Evolutionary conservation across 768 basidiomycete genomes (phyloP).

Genomic region (Psilocybe tampanensis): DNA sequence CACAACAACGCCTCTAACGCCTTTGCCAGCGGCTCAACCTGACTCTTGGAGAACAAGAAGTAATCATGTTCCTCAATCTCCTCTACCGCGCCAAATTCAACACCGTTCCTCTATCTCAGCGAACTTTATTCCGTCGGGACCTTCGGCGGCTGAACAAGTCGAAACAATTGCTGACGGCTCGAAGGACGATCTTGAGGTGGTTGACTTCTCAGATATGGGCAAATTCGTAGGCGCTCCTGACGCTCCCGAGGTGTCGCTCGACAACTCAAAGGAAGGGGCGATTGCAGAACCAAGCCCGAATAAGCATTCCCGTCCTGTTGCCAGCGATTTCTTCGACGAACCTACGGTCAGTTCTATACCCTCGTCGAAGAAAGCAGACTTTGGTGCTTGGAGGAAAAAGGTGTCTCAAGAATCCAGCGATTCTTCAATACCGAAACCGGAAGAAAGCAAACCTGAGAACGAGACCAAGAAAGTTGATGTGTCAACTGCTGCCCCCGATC

Average conservation of each 20-base stretch:
- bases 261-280: conserved; percentile 21
- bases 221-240: conserved; percentile 58
- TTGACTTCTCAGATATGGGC: conserved; percentile 79
- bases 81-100: conserved; percentile 33
- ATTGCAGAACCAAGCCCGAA: conserved; percentile 13
- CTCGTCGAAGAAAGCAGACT: conserved; percentile 34
- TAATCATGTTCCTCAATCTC: conserved; percentile 32
- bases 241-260: conserved; percentile 19
- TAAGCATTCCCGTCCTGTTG: conserved; percentile 50
- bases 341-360: conserved; percentile 16
- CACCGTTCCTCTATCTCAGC: conserved; percentile 25
- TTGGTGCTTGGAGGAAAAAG: conserved; percentile 49
- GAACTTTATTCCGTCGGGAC: conserved; percentile 34
- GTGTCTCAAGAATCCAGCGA: conserved; percentile 22
- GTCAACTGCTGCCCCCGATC: neutral
- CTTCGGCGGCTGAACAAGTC: conserved; percentile 42
- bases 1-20: conserved; percentile 18
- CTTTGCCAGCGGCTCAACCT: conserved; percentile 34
- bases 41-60: conserved; percentile 72
- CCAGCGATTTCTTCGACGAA: conserved; percentile 78
- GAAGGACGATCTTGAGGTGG: conserved; percentile 72
- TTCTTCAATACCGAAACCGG: neutral
- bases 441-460: conserved; percentile 15
- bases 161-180: conserved; percentile 46
- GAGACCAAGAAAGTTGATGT: conserved; percentile 17